phyloP scores from a whole-genome alignment of 768 basidiomycete genomes.

The Tephrocybe sp. region DNA sequence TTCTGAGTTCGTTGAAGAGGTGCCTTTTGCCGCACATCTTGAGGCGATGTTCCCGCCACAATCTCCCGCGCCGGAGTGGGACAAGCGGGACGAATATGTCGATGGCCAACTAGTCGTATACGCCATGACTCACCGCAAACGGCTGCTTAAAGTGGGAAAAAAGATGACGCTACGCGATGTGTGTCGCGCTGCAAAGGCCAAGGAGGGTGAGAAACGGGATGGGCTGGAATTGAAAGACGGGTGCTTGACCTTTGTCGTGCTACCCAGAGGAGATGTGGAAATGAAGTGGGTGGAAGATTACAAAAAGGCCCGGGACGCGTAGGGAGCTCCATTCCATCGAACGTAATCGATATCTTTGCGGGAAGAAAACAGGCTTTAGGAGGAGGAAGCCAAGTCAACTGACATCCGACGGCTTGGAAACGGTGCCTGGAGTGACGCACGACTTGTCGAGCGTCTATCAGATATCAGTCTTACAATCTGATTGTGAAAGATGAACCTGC shows the following conservation, averaged over 20 bases:
- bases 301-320: conserved; percentile 55
- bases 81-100: conserved; percentile 65
- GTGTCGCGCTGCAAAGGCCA: conserved; percentile 58
- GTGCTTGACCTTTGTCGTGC: conserved; percentile 74
- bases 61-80: conserved; percentile 72
- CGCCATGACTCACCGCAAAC: conserved; percentile 72
- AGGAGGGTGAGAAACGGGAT: conserved; percentile 61
- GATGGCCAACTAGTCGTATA: conserved; percentile 72
- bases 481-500: not conserved
- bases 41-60: conserved; percentile 81
- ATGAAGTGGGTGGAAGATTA: conserved; percentile 86
- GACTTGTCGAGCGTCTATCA: not conserved
- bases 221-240: conserved; percentile 85
- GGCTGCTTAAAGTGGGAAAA: conserved; percentile 88
- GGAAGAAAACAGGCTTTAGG: not conserved
- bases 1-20: conserved; percentile 80
- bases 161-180: conserved; percentile 86
- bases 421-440: not conserved
- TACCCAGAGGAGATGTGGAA: conserved; percentile 78
- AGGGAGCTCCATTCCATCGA: not conserved
- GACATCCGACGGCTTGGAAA: not conserved
- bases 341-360: not conserved
- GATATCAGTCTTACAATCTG: not conserved
- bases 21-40: conserved; percentile 78
- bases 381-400: not conserved